Evolutionary conservation across 169 alveolate genomes (phyloP), one percentile per base, ranked within the genome.

Genomic region (Plasmodium falciparum): DNA sequence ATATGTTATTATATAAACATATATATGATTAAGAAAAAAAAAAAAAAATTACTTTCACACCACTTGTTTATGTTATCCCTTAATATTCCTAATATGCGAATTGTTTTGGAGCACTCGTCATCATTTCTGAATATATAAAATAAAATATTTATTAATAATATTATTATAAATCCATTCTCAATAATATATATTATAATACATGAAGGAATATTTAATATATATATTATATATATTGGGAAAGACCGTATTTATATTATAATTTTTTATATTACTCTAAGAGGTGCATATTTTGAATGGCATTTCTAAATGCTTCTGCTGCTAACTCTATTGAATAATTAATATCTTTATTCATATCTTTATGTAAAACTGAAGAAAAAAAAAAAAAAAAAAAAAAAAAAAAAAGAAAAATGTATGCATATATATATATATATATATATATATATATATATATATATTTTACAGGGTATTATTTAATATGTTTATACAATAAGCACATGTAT

Each of bases 281-380:
- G 63, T 86, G 92, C 92, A 86, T 86, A 59, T 86, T 86, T 62
- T 86, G 86, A 73, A 86, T 86, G 45, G 92, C 92, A 52, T 86
- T 75, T 86, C 92, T 86, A 72, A 86, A 86, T 61, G 92, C 92
- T 65, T 86, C 78, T 20, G 92, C 92, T 15, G 88, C 86, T 88
- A 86, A 71, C 56, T 86, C 88, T 71, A 86, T 86, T 49, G 92
- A 45, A 72, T 59, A 24, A 73, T 86, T 62, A 47, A 59, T 72
- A 22, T 86, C 88, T 3, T 58, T 73, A 52, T 72, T 62, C 85
- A 86, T 86, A 26, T 86, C 92, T 33, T 73, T 86, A 61, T 72
- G 73, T 49, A 86, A 75, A 47, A 86, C 92, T 86, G 63, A 12
- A 49, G 59, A 66, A 4, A 59, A 24, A 47, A 26, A 54, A 26